Conservation (phyloP, 129 eudicot genomes). For the Arctium minus region DNA sequence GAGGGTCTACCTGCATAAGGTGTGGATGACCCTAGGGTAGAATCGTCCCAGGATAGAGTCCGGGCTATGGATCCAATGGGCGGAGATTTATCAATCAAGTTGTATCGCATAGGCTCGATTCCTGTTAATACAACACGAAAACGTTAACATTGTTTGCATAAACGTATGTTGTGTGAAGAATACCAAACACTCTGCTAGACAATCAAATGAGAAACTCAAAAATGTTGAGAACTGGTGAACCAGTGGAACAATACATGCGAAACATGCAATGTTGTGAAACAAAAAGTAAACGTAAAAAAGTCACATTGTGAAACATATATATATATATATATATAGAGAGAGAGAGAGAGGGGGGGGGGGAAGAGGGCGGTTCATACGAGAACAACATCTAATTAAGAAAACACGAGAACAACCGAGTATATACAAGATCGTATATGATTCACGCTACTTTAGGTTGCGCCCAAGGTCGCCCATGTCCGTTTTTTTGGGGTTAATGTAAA, state of each 20-base stretch:
- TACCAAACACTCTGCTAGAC: background rate
- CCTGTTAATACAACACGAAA: constrained; percentile 39
- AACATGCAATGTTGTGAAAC: background rate
- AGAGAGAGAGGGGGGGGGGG: too few relatives aligned
- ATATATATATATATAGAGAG: too few relatives aligned
- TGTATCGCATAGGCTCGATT: constrained; percentile 40
- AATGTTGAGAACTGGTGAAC: background rate
- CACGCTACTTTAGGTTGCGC: too few relatives aligned
- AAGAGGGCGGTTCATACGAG: too few relatives aligned
- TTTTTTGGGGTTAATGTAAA: too few relatives aligned
- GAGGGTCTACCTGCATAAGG: constrained; percentile 38
- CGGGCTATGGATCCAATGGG: constrained; percentile 97
- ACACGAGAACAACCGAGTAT: too few relatives aligned
- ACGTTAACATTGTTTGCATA: background rate
- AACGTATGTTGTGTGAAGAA: background rate
- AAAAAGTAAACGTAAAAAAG: background rate
- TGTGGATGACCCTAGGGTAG: constrained; percentile 46
- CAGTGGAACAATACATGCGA: background rate
- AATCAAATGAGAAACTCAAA: background rate
- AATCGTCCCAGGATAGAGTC: constrained; percentile 84
- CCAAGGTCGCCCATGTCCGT: too few relatives aligned
- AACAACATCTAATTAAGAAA: too few relatives aligned
- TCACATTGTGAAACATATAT: background rate
- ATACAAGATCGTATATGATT: too few relatives aligned
- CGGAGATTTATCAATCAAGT: constrained; percentile 90